Conservation (phyloP, 1,284 basidiomycete genomes). For the Boletellus deceptivus region DNA sequence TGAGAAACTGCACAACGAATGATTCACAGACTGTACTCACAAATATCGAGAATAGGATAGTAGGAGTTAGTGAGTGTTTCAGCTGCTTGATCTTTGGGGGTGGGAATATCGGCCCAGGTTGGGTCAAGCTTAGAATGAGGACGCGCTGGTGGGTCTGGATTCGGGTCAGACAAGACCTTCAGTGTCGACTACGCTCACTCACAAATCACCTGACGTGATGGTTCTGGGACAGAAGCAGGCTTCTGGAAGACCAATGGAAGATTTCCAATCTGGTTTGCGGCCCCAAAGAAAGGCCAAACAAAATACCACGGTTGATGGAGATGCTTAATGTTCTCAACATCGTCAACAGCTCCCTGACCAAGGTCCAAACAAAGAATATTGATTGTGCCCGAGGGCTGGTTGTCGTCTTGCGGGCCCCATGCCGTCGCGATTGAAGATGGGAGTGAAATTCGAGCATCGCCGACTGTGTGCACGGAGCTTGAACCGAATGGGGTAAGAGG, state of each 20-base stretch:
- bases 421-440: conserved; percentile 43
- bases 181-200: conserved; percentile 11
- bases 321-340: conserved; percentile 22
- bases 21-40: conserved; percentile 13
- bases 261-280: not conserved
- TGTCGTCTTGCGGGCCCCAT: conserved; percentile 32
- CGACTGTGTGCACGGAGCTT: conserved; percentile 56
- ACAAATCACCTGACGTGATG: conserved; percentile 39
- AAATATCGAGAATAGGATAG: conserved; percentile 23
- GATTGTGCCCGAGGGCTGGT: conserved; percentile 13
- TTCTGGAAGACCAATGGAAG: not conserved
- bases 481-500: conserved; percentile 37
- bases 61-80: not conserved
- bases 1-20: not conserved
- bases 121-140: conserved; percentile 50
- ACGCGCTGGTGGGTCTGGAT: conserved; percentile 41
- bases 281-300: conserved; percentile 8
- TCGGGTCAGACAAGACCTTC: conserved; percentile 8
- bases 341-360: conserved; percentile 40
- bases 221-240: conserved; percentile 15
- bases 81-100: not conserved
- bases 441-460: conserved; percentile 51
- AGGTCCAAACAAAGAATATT: conserved; percentile 35
- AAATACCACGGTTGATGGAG: conserved; percentile 9
- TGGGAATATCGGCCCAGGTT: not conserved